These are phyloP conservation scores for Ustilago cynodontis DNA, from an alignment of 1,284 basidiomycete species.

Conservation along the genomic window DNA sequence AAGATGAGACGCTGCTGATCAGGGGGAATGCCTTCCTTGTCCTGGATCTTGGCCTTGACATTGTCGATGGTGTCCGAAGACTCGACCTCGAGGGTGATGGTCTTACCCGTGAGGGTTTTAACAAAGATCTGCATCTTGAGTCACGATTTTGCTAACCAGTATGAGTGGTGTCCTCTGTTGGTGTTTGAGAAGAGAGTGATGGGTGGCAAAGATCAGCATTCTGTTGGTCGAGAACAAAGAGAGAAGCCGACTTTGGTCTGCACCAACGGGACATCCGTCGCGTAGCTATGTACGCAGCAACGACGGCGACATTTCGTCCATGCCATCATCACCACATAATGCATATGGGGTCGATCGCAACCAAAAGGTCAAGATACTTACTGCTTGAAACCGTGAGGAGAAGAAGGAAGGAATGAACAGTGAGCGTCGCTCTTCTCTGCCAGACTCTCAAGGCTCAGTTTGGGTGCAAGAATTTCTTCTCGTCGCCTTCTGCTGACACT, in stretches of 20 bases:
- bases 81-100: constrained; percentile 71
- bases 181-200: neutral
- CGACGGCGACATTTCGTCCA: neutral
- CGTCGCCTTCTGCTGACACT: neutral
- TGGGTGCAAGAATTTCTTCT: constrained; percentile 28
- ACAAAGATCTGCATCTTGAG: constrained; percentile 67
- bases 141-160: constrained; percentile 64
- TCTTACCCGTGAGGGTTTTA: constrained; percentile 70
- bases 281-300: neutral
- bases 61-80: constrained; percentile 70
- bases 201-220: constrained; percentile 19
- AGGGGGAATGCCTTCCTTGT: constrained; percentile 82
- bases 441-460: neutral
- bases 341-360: constrained; percentile 7
- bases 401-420: constrained; percentile 31
- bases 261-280: neutral
- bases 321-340: neutral
- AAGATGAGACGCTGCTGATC: constrained; percentile 99
- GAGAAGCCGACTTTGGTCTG: too few species aligned
- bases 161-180: constrained; percentile 61
- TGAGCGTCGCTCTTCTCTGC: constrained; percentile 8
- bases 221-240: neutral
- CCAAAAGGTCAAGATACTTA: constrained; percentile 34
- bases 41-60: constrained; percentile 73
- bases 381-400: constrained; percentile 53